Evolutionary conservation across 2,329 filamentous ascomycete species (phyloP), one percentile per base, ranked within the genome.

Genomic region (Cryphonectria carpinicola): DNA sequence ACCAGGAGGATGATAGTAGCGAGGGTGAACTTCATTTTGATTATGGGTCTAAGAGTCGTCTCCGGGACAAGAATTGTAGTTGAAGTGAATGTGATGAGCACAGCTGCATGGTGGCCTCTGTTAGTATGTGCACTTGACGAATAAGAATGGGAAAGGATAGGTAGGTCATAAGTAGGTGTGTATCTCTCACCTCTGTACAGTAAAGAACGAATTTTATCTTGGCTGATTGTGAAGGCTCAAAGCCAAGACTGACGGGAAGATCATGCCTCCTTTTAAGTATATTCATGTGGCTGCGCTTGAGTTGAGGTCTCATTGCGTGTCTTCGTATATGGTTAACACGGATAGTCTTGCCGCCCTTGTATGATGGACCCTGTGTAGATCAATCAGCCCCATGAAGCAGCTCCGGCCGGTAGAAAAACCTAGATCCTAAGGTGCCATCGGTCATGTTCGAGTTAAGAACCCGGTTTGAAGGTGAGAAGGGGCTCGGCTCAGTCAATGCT

Each of bases 21-120:
- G 41, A 71, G 52, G 32, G 66, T 65, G 66, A 68, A 54, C 66
- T 68, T 71, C 69, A 71, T 71, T 54, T 65, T 71, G 69, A 62
- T 61, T 61, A 65, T 61, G 35, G 56, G 41, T 43, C n/a, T 67
- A 13, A 10, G 7, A n/a, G 65, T 19, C 39, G 66, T 65, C 61
- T 49, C 69, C 66, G 35, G 69, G 52, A 71, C 69, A n/a, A n/a
- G 10, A n/a, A 17, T 46, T 19, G 17, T 43, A 14, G 19, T 37
- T 49, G 69, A 60, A 71, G 52, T 63, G 69, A 71, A 65, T 61
- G 61, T 52, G 52, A 25, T 43, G 66, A 71, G 69, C 69, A 62
- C 69, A 56, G 69, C 69, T 71, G 22, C 3, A 19, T n/a, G 32
- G n/a, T 39, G 58, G 32, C 56, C 22, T 61, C 19, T 39, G 11